Conservation (phyloP, 495 filamentous ascomycete species). For the Hypoxylon fuscum region DNA sequence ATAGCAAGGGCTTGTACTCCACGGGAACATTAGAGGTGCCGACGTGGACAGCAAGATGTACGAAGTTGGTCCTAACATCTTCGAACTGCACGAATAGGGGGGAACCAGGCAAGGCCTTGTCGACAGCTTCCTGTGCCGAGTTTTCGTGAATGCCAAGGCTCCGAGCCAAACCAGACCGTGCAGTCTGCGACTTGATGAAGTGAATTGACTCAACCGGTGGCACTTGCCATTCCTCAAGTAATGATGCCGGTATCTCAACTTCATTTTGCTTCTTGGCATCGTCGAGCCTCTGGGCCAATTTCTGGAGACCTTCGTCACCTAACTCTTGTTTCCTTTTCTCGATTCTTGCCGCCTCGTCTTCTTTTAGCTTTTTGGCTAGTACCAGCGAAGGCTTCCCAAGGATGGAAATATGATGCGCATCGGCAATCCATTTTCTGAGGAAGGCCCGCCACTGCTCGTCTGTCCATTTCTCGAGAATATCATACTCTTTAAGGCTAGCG, state of each 20-base stretch:
- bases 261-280: conserved; percentile 83
- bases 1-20: conserved; percentile 79
- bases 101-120: conserved; percentile 66
- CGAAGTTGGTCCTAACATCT: conserved; percentile 88
- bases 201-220: conserved; percentile 88
- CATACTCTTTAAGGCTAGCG: conserved; percentile 74
- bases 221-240: conserved; percentile 82
- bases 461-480: conserved; percentile 78
- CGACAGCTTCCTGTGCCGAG: conserved; percentile 77
- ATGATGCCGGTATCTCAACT: conserved; percentile 75
- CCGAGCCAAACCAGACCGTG: conserved; percentile 81
- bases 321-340: conserved; percentile 62
- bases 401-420: conserved; percentile 86
- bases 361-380: conserved; percentile 76
- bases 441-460: conserved; percentile 86
- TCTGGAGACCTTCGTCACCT: conserved; percentile 65
- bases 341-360: conserved; percentile 70
- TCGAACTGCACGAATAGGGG: conserved; percentile 98
- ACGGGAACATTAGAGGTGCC: conserved; percentile 78
- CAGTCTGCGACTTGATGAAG: conserved; percentile 89
- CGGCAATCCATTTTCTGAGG: conserved; percentile 82
- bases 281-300: conserved; percentile 78
- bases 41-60: conserved; percentile 78
- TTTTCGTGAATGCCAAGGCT: conserved; percentile 72
- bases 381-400: conserved; percentile 82